Base-by-base conservation (phyloP, 2,329 filamentous ascomycete species). In the Periconia sp. region DNA sequence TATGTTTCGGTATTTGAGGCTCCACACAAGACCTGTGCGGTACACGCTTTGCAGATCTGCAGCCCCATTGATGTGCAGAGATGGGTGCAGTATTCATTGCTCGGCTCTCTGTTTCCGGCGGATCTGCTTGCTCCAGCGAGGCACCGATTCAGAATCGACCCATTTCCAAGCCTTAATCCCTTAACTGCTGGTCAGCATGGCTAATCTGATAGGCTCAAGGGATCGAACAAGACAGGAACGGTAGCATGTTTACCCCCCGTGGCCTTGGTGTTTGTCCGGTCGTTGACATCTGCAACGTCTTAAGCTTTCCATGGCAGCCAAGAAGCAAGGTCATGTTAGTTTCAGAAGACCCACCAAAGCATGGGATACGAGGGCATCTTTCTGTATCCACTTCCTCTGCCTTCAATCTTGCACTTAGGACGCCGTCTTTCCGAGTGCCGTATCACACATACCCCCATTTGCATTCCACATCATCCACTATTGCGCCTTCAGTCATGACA, bases 251-350 rank as follows among this genome's bases (percentile, higher is more conserved):
- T 58, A 55, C 49, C 55, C 49, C n/a, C 48, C 51, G 55, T 45
- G 43, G 49, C 45, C 27, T 40, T 35, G 49, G 44, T 43, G 43
- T 46, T 45, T 52, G 33, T 45, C 40, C 50, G 55, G 51, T 55
- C 59, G 50, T 49, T 52, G 46, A 50, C 53, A 57, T 35, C 42
- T 59, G 52, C 54, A 46, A 59, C 37, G 41, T 49, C 50, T 54
- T 45, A 46, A 51, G 51, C 47, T 40, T 30, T 15, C n/a, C 37
- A 27, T 27, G 23, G 8, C 23, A 27, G 37, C 49, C 51, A 54
- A 45, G 49, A 37, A 6, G 5, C 33, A 37, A 37, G 33, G 33
- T 14, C 15, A 3, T 11, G 13, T 37, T 37, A n/a, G 33, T 37
- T 37, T 37, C 33, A 37, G 33, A 5, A n/a, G 33, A 11, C 15